Evolutionary conservation across 2,329 filamentous ascomycete genomes (phyloP).

Genomic region (Davidsoniella australis): DNA sequence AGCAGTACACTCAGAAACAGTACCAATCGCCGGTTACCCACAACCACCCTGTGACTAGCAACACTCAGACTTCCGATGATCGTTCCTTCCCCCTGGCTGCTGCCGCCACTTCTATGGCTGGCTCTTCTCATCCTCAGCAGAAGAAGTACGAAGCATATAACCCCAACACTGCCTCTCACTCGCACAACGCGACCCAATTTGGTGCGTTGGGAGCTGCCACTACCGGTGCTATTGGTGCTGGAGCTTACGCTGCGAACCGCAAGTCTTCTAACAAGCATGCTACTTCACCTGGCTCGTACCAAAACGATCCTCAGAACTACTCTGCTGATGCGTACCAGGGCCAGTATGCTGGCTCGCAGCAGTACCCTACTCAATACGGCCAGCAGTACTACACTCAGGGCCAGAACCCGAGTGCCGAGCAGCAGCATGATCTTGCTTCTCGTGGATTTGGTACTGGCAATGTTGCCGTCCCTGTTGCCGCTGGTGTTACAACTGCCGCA

Average conservation of each 20-base stretch:
- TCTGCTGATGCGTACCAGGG: conserved; percentile 1
- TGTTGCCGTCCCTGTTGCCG: background rate
- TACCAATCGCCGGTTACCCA: background rate
- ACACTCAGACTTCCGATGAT: background rate
- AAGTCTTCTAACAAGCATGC: conserved; percentile 1
- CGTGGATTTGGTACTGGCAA: conserved; percentile 1
- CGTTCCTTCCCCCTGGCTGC: background rate
- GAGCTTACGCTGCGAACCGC: background rate
- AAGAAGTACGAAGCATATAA: background rate
- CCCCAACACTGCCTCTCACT: background rate
- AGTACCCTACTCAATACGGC: background rate
- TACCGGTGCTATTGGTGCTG: conserved; percentile 3
- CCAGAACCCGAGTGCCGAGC: background rate
- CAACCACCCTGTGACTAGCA: background rate
- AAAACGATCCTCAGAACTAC: background rate
- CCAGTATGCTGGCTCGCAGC: background rate
- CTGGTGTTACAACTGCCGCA: background rate
- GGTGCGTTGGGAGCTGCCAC: background rate
- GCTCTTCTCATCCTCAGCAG: background rate
- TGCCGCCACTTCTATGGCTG: background rate
- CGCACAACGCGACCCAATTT: background rate
- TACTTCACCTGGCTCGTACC: background rate
- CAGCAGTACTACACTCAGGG: background rate
- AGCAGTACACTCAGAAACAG: conserved; percentile 1
- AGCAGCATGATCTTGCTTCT: conserved; percentile 2